phyloP scores from a whole-genome alignment of 2,329 filamentous ascomycete species.

The Acephala macrosclerotiorum region DNA sequence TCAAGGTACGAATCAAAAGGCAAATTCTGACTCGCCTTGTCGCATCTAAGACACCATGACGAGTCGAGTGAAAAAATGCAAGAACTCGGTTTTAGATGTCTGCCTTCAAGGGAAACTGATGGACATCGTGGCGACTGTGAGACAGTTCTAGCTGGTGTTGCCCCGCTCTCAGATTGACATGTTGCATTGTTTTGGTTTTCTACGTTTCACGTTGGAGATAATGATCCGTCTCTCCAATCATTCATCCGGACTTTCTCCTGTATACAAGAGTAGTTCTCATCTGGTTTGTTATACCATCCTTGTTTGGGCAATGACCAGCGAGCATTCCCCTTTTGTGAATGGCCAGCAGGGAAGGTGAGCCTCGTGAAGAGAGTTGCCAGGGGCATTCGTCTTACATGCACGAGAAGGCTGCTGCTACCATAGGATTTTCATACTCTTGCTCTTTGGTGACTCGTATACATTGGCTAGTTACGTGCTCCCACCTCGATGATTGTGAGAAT shows the following conservation, averaged over 20 bases:
- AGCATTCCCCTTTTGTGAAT: not conserved
- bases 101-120: not conserved
- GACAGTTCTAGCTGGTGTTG: too few relatives aligned
- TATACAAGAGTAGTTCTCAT: not conserved
- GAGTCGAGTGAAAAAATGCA: not conserved
- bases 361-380: not conserved
- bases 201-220: too few relatives aligned
- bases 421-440: not conserved
- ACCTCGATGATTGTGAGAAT: not conserved
- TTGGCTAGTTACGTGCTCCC: not conserved
- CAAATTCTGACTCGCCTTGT: slow-evolving; percentile 13
- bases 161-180: too few relatives aligned
- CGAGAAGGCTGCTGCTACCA: not conserved
- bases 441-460: not conserved
- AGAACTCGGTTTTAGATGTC: not conserved
- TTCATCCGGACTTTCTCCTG: too few relatives aligned
- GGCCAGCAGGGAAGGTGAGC: not conserved
- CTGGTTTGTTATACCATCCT: not conserved
- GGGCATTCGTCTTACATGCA: not conserved
- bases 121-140: not conserved
- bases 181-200: too few relatives aligned
- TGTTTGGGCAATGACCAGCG: not conserved
- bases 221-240: too few relatives aligned
- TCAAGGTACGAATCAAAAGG: slow-evolving; percentile 28
- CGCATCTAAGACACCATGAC: not conserved